Base-by-base conservation (phyloP, 495 filamentous ascomycete species). In the Aspergillus egyptiacus region DNA sequence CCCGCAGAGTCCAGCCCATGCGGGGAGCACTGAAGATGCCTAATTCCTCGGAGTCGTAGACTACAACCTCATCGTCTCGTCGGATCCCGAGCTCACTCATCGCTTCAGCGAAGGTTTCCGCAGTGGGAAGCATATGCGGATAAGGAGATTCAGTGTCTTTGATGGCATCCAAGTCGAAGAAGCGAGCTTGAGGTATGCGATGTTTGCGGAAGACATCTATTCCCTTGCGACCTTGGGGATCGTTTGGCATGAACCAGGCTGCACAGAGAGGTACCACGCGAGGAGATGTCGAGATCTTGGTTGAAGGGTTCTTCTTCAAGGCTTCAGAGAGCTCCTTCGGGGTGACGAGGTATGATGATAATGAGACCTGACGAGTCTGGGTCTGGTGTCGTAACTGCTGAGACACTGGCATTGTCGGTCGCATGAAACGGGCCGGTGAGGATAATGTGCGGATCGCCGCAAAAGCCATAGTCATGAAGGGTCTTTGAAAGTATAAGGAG, bases 241-340 rank as follows among this genome's bases (percentile, higher is more conserved):
- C 89, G 71, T 95, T 96, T 31, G 94, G 93, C 56, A 98, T 78
- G 60, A 96, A 97, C 93, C 93, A 98, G 25, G 88, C 79, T 30
- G 90, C 93, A 63, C 87, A 96, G 41, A 98, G 68, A 2, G 94
- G 89, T 43, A 97, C 79, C 23, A 90, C 82, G 52, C 87, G 81
- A 0, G 93, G 84, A 2, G 85, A 78, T 22, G 86, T 83, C 11
- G 83, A 83, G 58, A 89, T 84, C 51, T 83, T 82, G 48, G 77
- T 82, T 0, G 82, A 74, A 5, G 87, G 75, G 59, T 86, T 89
- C 61, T 83, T 84, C 59, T 83, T 81, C 34, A 97, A 75, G 25
- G 89, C 91, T 34, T 83, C 75, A 46, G 80, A 67, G 46, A 97
- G 85, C 66, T 96, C 82, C 38, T 80, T 74, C 0, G 93, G 91